Evolutionary conservation across 176 grass and related monocot genomes (phyloP), one percentile per base, ranked within the genome.

Genomic region (Leersia perrieri): DNA sequence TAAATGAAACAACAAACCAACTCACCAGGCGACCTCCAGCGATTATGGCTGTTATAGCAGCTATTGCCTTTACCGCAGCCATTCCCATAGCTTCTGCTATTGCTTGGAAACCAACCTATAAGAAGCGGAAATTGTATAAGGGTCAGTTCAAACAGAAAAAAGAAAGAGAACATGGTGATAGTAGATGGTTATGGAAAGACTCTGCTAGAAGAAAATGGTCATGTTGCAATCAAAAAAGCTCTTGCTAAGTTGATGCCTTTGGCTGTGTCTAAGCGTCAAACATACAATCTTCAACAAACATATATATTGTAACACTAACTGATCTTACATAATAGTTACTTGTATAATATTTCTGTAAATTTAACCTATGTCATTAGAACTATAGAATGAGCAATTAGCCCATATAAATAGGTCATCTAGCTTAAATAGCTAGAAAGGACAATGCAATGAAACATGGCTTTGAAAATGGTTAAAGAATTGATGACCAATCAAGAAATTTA

Each of bases 51-150:
- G 92, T 84, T 81, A 99, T 99, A 78, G 96, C 96, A 84, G 92
- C 92, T 81, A 99, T 83, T 71, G 96, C 96, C 68, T 99, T 99
- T 9, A 99, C 90, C 63, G 96, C 96, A 84, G 96, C 92, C 81
- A 95, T 86, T 81, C 96, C 96, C 83, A 99, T 91, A 65, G 96
- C 96, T 91, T 99, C 90, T 11, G 89, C 89, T 87, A 99, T 95
- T 91, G 96, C 96, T 99, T 95, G 92, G 77, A 99, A 99, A 39
- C 96, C 96, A 91, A 99, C 87, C 96, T 99, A 47, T 63, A 82
- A 60, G 68, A 28, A 47, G 25, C 36, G 47, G 28, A 89, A 34
- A 81, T 47, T 85, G 36, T 73, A 73, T 22, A 45, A 60, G 34
- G n/a, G 20, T 58, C 74, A 80, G 4, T 23, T 60, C 30, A 63